Base-by-base conservation (phyloP, 2,329 filamentous ascomycete species). In the Ascochyta koolunga region DNA sequence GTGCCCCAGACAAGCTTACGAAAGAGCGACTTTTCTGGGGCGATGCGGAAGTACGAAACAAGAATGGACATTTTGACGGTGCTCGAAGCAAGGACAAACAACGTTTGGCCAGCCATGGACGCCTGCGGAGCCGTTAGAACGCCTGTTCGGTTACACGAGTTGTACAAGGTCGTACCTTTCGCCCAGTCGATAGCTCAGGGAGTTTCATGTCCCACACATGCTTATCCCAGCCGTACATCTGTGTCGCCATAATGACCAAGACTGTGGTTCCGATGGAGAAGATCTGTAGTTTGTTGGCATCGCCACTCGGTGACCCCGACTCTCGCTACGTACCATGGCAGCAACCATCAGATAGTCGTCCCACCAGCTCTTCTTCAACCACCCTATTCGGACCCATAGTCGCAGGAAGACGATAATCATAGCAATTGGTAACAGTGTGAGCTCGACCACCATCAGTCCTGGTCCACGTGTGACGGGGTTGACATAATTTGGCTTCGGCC, bases 401-500 rank as follows among this genome's bases (percentile, higher is more conserved):
- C 73, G 59, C 16, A 75, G 61, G 33, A 67, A 61, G 18, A 76
- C 70, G 21, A 70, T 70, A 10, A 72, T 63, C 52, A 74, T 67
- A 21, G 73, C 73, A 41, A 75, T 61, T 8, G 73, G 71, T 18
- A 75, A 58, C 36, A 76, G 54, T 16, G 71, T 73, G 46, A 74
- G 54, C 37, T 76, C 73, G 18, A 74, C 65, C n/a, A 79, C 73
- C 58, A 80, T 69, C 15, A 80, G 62, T 5, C 69, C 73, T 16
- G 74, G 65, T 13, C 78, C 78, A 55, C 76, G 67, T 2, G 74
- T 78, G 19, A 68, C 61, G 1, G 78, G 78, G 50, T 80, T 55
- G 40, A 70, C 66, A 53, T 79, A 79, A 65, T 80, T 77, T 1
- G 78, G 76, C 37, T 62, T 68, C 3, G 78, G 78, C 72, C 74